Percentiles rank a stretch among this genome's conserved stretches.
Evolutionary conservation across 2,329 filamentous ascomycete genomes (phyloP).

Genomic region (Curvularia lunata): DNA sequence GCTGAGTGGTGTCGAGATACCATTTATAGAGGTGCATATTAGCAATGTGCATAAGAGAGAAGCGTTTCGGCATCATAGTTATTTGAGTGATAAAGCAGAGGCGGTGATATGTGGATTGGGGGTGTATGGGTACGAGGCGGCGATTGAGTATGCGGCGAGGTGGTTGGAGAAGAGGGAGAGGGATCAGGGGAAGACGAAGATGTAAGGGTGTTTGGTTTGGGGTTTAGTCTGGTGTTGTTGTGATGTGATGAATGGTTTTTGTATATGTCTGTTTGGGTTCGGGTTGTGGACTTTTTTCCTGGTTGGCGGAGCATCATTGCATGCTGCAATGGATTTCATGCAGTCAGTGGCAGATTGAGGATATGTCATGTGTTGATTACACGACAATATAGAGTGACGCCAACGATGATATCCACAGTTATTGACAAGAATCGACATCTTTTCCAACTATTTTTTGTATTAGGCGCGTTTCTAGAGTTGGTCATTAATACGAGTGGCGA

Average conservation of each 20-base stretch:
- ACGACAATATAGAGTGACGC: neutral
- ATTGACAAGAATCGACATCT: neutral
- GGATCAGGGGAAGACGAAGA: neutral
- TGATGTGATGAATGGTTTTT: neutral
- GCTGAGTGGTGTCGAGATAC: conserved; percentile 69
- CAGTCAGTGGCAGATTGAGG: no score
- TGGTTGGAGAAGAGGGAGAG: conserved; percentile 23
- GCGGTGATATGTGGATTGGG: conserved; percentile 74
- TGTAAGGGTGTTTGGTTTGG: neutral
- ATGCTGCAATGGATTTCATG: no score
- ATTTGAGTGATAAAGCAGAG: conserved; percentile 75
- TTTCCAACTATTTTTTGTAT: no score
- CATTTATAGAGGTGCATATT: conserved; percentile 80
- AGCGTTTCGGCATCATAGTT: conserved; percentile 71
- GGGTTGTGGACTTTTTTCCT: neutral
- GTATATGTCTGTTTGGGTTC: no score
- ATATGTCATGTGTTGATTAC: neutral
- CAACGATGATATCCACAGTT: neutral
- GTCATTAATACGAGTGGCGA: no score
- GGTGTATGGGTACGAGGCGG: conserved; percentile 55
- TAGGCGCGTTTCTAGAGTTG: no score
- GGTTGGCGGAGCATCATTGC: no score
- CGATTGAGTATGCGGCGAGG: conserved; percentile 52
- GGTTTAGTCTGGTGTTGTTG: no score
- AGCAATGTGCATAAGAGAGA: conserved; percentile 77